phyloP scores from a whole-genome alignment of 805 yeast genomes.

The Metschnikowia amazonensis region DNA sequence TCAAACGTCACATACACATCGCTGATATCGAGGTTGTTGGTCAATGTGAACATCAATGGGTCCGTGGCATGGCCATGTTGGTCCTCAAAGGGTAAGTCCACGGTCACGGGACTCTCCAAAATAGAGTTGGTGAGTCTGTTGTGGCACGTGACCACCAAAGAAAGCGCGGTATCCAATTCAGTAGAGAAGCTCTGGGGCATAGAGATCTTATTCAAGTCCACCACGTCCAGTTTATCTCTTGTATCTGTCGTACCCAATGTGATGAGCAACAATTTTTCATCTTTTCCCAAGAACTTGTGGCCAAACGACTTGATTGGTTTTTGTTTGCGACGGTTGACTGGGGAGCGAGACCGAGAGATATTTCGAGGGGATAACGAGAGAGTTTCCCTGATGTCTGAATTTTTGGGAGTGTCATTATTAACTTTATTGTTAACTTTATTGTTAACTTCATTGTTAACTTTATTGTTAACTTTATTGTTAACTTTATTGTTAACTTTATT shows the following conservation, averaged over 20 bases:
- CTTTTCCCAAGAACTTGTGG: conserved; percentile 61
- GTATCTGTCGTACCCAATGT: conserved; percentile 86
- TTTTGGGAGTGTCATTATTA: too few relatives aligned
- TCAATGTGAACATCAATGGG: conserved; percentile 69
- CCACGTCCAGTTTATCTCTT: conserved; percentile 53
- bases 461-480: too few relatives aligned
- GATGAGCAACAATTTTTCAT: conserved; percentile 69
- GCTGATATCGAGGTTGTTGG: conserved; percentile 40
- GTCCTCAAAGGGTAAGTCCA: conserved; percentile 83
- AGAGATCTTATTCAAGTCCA: conserved; percentile 71
- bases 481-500: too few relatives aligned
- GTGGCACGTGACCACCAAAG: conserved; percentile 55
- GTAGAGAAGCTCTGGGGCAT: conserved; percentile 72
- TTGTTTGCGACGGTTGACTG: conserved; percentile 23
- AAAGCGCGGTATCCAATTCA: conserved; percentile 83
- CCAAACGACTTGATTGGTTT: conserved; percentile 80
- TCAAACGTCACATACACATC: conserved; percentile 71
- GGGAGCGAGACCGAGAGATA: conserved; percentile 13
- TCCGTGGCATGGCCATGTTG: conserved; percentile 63
- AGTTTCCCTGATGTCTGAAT: conserved; percentile 22
- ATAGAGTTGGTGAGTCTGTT: conserved; percentile 25
- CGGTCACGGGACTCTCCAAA: conserved; percentile 53
- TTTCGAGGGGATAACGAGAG: conserved; percentile 8
- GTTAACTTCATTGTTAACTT: too few relatives aligned
- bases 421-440: too few relatives aligned